Evolutionary conservation across 2,329 filamentous ascomycete species (phyloP), one percentile per base, ranked within the genome.

Genomic region (Aspergillus terreus): DNA sequence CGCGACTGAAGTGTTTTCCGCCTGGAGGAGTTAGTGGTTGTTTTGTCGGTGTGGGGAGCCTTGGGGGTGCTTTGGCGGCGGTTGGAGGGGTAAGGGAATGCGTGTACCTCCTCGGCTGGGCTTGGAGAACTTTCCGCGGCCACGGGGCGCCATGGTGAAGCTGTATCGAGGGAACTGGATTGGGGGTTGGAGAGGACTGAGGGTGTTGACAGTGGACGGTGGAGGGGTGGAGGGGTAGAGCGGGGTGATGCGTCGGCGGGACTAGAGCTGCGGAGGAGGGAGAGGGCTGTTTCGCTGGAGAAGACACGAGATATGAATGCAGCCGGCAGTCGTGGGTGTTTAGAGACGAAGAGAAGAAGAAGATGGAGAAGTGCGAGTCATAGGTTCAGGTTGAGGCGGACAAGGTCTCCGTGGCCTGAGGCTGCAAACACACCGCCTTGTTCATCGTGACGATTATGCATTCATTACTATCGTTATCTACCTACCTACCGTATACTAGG

Each of bases 91-190:
- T 4, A 6, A 23, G 23, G 23, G 23, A 23, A 30, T 46, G n/a
- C 21, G 38, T 81, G 63, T 76, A 92, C 92, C 92, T 81, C 92
- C 92, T 75, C 92, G 83, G 63, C 90, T 91, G 61, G 87, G 90
- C 79, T 96, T 97, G 78, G 85, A 88, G 73, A 92, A 96, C 77
- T 97, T 97, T 74, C 92, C 91, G 69, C 92, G 88, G 63, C 90
- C 91, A 69, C 90, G 71, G 53, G 72, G 73, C 38, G 74, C 63
- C 73, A 76, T 76, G 25, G 52, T 61, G 52, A 30, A 10, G 6
- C 7, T 4, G 27, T 9, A 7, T 30, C 27, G 3, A 30, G 27
- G 7, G 7, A 30, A 7, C 7, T 51, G 47, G 19, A 41, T 38
- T 43, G 38, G 27, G 32, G 46, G 17, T 36, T 19, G 21, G 42